Conservation (phyloP, 768 basidiomycete species). For the Roridomyces roridus region DNA sequence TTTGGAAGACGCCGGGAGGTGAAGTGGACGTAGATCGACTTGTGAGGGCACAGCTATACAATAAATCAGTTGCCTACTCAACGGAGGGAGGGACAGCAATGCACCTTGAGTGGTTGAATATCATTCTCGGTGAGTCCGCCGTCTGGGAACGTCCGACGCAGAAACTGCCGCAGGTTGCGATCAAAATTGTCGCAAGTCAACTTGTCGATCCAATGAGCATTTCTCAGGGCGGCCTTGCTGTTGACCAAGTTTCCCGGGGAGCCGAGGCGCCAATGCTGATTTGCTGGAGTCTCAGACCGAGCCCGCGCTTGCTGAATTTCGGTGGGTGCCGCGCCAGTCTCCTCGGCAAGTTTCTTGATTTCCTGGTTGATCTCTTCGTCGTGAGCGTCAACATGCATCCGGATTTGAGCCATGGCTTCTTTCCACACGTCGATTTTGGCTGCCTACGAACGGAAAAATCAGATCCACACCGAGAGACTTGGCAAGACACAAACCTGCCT, state of each 20-base stretch:
- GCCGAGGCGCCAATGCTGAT: conserved; percentile 5
- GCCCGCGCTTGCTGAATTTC: too few relatives aligned
- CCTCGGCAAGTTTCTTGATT: too few relatives aligned
- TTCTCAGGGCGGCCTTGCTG: neutral
- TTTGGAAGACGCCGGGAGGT: too few relatives aligned
- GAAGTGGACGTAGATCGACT: conserved; percentile 21
- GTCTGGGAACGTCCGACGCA: conserved; percentile 1
- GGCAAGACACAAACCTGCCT: too few relatives aligned
- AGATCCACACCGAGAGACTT: too few relatives aligned
- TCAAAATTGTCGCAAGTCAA: neutral
- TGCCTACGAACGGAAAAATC: too few relatives aligned
- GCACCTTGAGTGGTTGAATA: neutral
- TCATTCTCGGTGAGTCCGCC: neutral
- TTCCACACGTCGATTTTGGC: too few relatives aligned
- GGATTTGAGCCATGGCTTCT: too few relatives aligned
- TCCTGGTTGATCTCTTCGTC: too few relatives aligned
- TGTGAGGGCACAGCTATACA: conserved; percentile 11
- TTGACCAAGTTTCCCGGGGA: neutral
- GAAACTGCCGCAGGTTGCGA: neutral
- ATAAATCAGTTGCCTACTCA: neutral
- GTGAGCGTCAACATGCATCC: too few relatives aligned
- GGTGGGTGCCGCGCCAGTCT: too few relatives aligned
- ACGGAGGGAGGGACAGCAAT: neutral
- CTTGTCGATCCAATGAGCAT: neutral
- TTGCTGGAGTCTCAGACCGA: neutral